Evolutionary conservation across 129 eudicot species (phyloP).

Genomic region (Calendula officinalis): DNA sequence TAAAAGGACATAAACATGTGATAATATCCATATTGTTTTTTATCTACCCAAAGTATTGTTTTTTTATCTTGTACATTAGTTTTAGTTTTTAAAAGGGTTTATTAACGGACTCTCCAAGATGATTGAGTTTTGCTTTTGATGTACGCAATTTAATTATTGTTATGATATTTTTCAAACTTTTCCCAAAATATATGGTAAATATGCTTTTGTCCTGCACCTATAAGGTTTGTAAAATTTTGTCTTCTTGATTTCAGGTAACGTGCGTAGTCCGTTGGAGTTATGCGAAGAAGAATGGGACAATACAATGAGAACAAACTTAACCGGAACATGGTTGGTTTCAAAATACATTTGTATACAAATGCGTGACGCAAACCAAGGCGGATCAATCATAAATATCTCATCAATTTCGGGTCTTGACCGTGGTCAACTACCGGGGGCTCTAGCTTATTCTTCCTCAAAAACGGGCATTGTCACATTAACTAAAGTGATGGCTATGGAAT

Average conservation of each 20-base stretch:
- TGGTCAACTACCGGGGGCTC: slow-evolving; percentile 57
- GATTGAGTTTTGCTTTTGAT: too few relatives aligned
- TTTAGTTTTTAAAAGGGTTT: too few relatives aligned
- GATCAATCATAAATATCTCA: slow-evolving; percentile 63
- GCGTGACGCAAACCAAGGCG: slow-evolving; percentile 64
- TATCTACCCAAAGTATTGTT: too few relatives aligned
- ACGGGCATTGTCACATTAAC: slow-evolving; percentile 53
- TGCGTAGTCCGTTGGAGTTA: slow-evolving; percentile 51
- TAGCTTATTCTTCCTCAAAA: slow-evolving; percentile 65
- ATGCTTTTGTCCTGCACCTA: too few relatives aligned
- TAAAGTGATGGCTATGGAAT: slow-evolving; percentile 58
- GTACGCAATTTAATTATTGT: too few relatives aligned
- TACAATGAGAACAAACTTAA: slow-evolving; percentile 49
- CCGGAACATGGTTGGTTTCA: slow-evolving; percentile 45
- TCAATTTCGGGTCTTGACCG: slow-evolving; percentile 77
- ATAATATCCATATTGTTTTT: too few relatives aligned
- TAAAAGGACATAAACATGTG: too few relatives aligned
- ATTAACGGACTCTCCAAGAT: too few relatives aligned
- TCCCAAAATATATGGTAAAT: too few relatives aligned
- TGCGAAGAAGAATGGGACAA: slow-evolving; percentile 65
- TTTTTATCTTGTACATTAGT: too few relatives aligned
- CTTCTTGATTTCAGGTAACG: slow-evolving; percentile 37
- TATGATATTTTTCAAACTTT: too few relatives aligned
- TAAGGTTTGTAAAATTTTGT: too few relatives aligned
- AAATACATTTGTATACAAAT: slow-evolving; percentile 52